Percentiles rank a stretch among this genome's conserved stretches.
These are phyloP conservation scores for Aspergillus tamarii DNA, from an alignment of 2,329 filamentous ascomycete species.

Conservation along the genomic window DNA sequence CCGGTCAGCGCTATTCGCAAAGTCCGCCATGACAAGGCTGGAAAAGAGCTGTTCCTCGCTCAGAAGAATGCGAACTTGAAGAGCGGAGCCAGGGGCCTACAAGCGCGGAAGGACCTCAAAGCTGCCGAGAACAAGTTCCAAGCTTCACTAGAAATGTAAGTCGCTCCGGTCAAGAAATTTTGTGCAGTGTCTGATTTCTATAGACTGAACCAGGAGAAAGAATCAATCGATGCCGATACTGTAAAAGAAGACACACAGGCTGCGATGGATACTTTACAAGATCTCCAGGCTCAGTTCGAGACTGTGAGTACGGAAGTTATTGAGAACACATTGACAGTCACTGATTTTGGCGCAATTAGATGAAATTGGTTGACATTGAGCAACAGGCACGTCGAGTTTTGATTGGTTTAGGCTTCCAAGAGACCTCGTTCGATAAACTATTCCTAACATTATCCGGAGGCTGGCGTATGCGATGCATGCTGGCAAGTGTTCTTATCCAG, in stretches of 20 bases:
- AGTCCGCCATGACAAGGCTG: conserved; percentile 65
- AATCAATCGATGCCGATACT: conserved; percentile 59
- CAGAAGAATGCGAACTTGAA: conserved; percentile 74
- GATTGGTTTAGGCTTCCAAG: conserved; percentile 71
- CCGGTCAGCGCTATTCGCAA: conserved; percentile 64
- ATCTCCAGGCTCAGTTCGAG: conserved; percentile 70
- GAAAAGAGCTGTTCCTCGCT: conserved; percentile 66
- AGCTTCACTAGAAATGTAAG: conserved; percentile 58
- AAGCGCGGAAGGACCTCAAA: conserved; percentile 74
- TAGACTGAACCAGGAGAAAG: conserved; percentile 55
- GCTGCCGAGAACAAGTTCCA: conserved; percentile 69
- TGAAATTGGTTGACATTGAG: conserved; percentile 66
- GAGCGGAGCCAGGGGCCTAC: conserved; percentile 74
- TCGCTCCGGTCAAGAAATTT: neutral
- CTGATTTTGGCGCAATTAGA: conserved; percentile 29
- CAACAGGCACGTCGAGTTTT: conserved; percentile 68
- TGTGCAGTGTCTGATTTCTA: neutral
- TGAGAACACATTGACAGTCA: neutral
- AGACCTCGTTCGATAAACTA: conserved; percentile 61
- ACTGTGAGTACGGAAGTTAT: conserved; percentile 45
- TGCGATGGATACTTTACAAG: conserved; percentile 69
- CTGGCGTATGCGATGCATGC: conserved; percentile 71
- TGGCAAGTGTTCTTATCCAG: conserved; percentile 69
- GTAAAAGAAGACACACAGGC: conserved; percentile 69
- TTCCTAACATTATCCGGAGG: conserved; percentile 74